Conservation (phyloP, 352 stramenopile genomes). For the Thalassiosira ordinaria region DNA sequence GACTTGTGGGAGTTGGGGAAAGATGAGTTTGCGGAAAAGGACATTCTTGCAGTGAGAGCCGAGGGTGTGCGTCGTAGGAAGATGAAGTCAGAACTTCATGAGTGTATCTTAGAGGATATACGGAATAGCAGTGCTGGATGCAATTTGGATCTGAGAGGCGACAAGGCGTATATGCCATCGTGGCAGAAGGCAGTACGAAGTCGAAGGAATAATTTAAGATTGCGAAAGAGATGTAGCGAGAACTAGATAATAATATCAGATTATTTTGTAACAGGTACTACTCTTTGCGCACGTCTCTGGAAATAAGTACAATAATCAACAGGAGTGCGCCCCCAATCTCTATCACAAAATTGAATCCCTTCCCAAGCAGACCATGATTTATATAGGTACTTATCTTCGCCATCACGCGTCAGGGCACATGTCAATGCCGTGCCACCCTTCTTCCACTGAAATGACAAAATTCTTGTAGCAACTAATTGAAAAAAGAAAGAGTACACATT, state of each 20-base stretch:
- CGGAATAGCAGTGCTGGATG: not conserved
- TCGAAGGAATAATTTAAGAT: not conserved
- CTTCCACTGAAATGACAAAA: not conserved
- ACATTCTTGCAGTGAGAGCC: not conserved
- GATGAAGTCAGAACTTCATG: not conserved
- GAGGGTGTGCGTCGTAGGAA: not conserved
- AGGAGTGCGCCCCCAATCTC: too few relatives aligned
- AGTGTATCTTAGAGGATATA: not conserved
- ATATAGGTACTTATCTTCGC: not conserved
- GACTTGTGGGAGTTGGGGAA: not conserved
- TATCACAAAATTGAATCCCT: not conserved
- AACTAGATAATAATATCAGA: too few relatives aligned
- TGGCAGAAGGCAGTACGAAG: not conserved
- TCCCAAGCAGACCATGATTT: not conserved
- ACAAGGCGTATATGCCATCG: not conserved
- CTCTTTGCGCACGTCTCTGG: too few relatives aligned
- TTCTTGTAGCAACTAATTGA: not conserved
- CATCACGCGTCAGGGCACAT: not conserved
- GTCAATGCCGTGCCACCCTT: not conserved
- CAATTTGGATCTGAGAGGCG: not conserved
- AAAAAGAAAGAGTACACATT: not conserved
- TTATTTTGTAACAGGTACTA: too few relatives aligned
- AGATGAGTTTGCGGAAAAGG: not conserved
- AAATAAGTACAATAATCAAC: too few relatives aligned
- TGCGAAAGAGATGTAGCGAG: too few relatives aligned